Evolutionary conservation across 2,329 filamentous ascomycete genomes (phyloP), one percentile per base, ranked within the genome.

Genomic region (Trichophyton benhamiae): DNA sequence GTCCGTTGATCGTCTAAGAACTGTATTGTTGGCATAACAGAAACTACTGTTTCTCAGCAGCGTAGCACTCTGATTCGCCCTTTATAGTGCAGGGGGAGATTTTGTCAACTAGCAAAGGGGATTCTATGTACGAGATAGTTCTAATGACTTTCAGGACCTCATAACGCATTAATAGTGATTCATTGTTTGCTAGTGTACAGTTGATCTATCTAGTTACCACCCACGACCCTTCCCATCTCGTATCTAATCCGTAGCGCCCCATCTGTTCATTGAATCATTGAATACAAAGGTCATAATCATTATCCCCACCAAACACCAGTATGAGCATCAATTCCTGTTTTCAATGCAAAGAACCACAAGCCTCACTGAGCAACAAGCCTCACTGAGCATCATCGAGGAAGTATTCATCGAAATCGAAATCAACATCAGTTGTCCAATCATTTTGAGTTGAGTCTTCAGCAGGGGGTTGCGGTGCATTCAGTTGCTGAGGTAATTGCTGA

Each of bases 401-500:
- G 33, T 63, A 64, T 5, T 63, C 49, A 30, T 63, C 63, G 8
- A 65, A 58, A 20, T 65, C 62, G 44, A 63, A 65, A 25, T 65
- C 62, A 33, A 63, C 30, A 25, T 58, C 59, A 36, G 30, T 25
- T 9, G 46, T 44, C 61, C 58, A 61, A 22, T 48, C 20, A 17
- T 52, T 57, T 3, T 49, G 30, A 36, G 30, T 27, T 15, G 44
- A 4, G 15, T 48, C 13, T 17, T 57, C 53, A 27, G 36, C n/a
- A n/a, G 53, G 9, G 2, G 53, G 25, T 11, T 57, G 53, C 17
- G 53, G 38, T 27, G 25, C 11, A 36, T 22, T 27, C 25, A 27
- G 25, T 3, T 27, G 25, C 25, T 27, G 25, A 30, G 13, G 22
- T 13, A 41, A 20, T 15, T 41, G 38, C 30, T 60, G 42, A 13